These are phyloP conservation scores for Pythium vanterpoolii DNA, from an alignment of 352 stramenopile species.

Conservation along the genomic window DNA sequence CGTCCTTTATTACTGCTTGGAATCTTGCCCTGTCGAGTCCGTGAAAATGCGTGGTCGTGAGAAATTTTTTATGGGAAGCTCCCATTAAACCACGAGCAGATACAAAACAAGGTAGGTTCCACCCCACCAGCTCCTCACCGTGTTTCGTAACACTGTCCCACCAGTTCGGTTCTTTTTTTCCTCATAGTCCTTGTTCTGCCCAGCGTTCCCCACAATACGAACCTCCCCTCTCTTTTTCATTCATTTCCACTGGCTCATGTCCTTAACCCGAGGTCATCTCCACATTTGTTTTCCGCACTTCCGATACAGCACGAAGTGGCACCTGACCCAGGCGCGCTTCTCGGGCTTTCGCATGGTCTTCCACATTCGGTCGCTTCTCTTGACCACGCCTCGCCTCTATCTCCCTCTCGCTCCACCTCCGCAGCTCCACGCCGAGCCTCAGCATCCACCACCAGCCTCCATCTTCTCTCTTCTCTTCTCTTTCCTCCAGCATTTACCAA, in stretches of 20 bases:
- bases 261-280: conserved; percentile 9
- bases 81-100: not conserved
- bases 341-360: too few species aligned
- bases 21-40: too few species aligned
- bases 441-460: not conserved
- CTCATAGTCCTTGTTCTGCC: not conserved
- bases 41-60: too few species aligned
- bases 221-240: not conserved
- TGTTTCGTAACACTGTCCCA: conserved; percentile 1
- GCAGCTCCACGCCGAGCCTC: too few species aligned
- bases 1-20: too few species aligned
- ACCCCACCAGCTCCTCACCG: not conserved
- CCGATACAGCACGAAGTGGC: too few species aligned
- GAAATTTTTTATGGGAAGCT: too few species aligned
- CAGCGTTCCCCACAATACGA: not conserved
- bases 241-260: not conserved
- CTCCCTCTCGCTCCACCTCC: not conserved
- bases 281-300: too few species aligned
- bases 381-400: not conserved
- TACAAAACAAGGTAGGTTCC: not conserved
- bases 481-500: not conserved
- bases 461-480: not conserved
- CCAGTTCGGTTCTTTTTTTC: conserved; percentile 4
- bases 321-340: too few species aligned
- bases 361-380: too few species aligned